These are phyloP conservation scores for Plasmodium gonderi DNA, from an alignment of 169 alveolate genomes.

Conservation along the genomic window DNA sequence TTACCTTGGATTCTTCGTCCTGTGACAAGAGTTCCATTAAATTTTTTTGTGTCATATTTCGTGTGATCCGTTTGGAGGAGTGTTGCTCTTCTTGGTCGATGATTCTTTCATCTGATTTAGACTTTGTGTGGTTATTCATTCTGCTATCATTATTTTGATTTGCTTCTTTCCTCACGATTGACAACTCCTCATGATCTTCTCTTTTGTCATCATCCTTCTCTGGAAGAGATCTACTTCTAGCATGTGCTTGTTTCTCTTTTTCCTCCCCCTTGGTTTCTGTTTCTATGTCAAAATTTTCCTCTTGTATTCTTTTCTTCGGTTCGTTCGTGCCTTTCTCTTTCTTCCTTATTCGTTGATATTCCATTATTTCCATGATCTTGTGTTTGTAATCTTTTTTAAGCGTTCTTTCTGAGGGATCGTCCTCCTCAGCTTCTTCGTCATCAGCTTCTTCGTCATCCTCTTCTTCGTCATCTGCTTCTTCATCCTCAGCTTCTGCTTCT, in stretches of 20 bases:
- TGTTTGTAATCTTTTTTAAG: background rate
- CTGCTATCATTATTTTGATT: background rate
- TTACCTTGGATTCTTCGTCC: conserved; percentile 43
- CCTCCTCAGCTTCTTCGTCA: background rate
- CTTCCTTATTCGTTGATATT: background rate
- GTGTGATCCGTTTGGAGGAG: conserved; percentile 3
- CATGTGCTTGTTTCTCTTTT: background rate
- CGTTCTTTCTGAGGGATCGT: background rate
- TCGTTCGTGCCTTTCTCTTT: background rate
- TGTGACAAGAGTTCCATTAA: conserved; percentile 37
- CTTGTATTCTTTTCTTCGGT: background rate
- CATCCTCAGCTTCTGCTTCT: background rate
- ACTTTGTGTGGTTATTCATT: background rate
- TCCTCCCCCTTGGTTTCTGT: background rate
- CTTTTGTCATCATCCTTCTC: too few relatives aligned
- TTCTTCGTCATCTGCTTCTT: background rate
- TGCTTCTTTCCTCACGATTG: too few relatives aligned
- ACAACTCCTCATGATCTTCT: too few relatives aligned
- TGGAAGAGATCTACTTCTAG: background rate
- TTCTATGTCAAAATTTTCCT: background rate
- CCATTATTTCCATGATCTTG: conserved; percentile 4
- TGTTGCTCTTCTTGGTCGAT: background rate
- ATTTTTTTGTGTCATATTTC: conserved; percentile 43
- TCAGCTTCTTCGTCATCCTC: background rate
- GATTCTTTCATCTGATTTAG: background rate